A percentile compares a stretch with the other conserved stretches of the same genome.
phyloP scores from a whole-genome alignment of 768 basidiomycete genomes.

The Sistotremastrum niveocremeum region DNA sequence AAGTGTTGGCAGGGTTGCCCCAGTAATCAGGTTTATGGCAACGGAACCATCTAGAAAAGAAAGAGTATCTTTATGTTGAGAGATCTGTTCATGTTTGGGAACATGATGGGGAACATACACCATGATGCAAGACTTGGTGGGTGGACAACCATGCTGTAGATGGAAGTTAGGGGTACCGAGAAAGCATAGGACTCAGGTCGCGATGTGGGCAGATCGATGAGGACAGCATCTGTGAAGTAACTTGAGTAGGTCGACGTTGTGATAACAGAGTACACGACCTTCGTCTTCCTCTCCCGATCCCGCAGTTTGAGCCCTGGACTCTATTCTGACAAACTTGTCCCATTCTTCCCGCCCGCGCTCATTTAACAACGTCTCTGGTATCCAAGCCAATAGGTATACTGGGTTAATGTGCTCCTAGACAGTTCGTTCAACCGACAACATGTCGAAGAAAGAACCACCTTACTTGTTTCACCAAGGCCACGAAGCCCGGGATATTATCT shows the following conservation, averaged over 20 bases:
- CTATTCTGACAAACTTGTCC: conserved; percentile 81
- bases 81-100: not conserved
- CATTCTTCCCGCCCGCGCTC: conserved; percentile 75
- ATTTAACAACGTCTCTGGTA: conserved; percentile 74
- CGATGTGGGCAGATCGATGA: conserved; percentile 74
- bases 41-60: conserved; percentile 61
- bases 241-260: conserved; percentile 3
- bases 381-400: conserved; percentile 80
- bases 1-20: conserved; percentile 75
- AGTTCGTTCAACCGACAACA: conserved; percentile 6
- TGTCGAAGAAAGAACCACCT: conserved; percentile 13
- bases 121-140: conserved; percentile 76
- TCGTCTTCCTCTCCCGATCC: conserved; percentile 51
- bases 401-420: conserved; percentile 61
- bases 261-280: conserved; percentile 25
- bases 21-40: conserved; percentile 77
- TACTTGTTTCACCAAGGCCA: conserved; percentile 82
- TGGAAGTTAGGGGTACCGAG: conserved; percentile 79
- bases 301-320: conserved; percentile 37
- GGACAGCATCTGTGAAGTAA: conserved; percentile 49
- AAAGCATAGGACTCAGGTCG: conserved; percentile 88
- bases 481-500: conserved; percentile 92
- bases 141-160: conserved; percentile 81
- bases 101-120: conserved; percentile 36
- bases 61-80: conserved; percentile 5